A percentile compares a stretch with the other conserved stretches of the same genome.
These are phyloP conservation scores for Globisporangium iwayamae DNA, from an alignment of 352 stramenopile genomes.

Conservation along the genomic window DNA sequence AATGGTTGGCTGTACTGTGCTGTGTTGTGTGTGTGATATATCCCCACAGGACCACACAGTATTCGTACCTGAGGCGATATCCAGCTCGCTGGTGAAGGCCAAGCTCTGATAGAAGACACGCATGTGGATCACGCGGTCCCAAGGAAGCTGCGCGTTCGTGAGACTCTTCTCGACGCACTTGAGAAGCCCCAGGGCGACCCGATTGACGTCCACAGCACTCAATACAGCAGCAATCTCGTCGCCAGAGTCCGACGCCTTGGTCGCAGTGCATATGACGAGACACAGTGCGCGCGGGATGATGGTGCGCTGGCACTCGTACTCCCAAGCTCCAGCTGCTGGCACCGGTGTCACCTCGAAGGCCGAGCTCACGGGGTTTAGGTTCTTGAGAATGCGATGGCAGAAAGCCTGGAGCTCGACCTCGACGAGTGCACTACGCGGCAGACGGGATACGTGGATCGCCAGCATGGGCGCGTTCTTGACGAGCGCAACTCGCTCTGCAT, in stretches of 20 bases:
- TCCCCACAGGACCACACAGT: neutral
- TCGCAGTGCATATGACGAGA: slow-evolving; percentile 42
- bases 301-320: slow-evolving; percentile 25
- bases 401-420: slow-evolving; percentile 78
- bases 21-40: neutral
- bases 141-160: slow-evolving; percentile 39
- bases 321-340: neutral
- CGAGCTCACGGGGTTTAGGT: slow-evolving; percentile 31
- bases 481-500: slow-evolving; percentile 36
- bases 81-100: slow-evolving; percentile 46
- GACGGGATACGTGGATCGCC: slow-evolving; percentile 57
- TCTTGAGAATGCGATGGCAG: slow-evolving; percentile 60
- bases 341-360: neutral
- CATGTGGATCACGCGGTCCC: slow-evolving; percentile 62
- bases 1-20: neutral
- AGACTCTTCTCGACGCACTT: slow-evolving; percentile 25
- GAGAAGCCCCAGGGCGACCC: slow-evolving; percentile 19
- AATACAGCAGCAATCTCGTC: slow-evolving; percentile 14
- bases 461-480: slow-evolving; percentile 50
- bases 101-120: slow-evolving; percentile 64
- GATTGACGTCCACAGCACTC: slow-evolving; percentile 22
- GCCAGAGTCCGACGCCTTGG: neutral
- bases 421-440: slow-evolving; percentile 66
- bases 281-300: slow-evolving; percentile 48
- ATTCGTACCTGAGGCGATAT: slow-evolving; percentile 32